phyloP scores from a whole-genome alignment of 23 red algal species.

The Gracilaria vermiculophylla region DNA sequence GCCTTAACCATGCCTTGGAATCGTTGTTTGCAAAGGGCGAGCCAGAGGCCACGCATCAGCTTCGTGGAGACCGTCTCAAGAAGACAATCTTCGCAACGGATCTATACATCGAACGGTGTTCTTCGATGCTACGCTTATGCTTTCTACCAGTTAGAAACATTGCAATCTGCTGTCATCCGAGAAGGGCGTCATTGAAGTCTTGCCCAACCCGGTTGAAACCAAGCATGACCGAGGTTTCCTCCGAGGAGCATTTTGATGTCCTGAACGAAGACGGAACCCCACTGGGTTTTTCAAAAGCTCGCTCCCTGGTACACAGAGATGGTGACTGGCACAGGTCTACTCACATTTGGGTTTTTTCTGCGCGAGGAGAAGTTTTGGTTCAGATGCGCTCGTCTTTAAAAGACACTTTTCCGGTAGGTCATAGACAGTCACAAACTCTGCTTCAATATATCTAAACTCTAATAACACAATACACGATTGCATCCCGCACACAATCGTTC shows the following conservation, averaged over 20 bases:
- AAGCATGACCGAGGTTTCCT: not conserved
- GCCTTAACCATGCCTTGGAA: not conserved
- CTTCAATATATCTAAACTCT: not conserved
- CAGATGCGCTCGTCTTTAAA: conserved; percentile 68
- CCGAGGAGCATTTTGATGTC: conserved; percentile 78
- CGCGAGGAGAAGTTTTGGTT: conserved; percentile 47
- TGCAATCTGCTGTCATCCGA: not conserved
- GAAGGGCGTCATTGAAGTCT: not conserved
- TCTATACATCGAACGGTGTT: not conserved
- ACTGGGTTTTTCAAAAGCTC: conserved; percentile 48
- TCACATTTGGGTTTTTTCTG: conserved; percentile 76
- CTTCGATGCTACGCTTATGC: not conserved
- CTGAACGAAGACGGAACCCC: conserved; percentile 42
- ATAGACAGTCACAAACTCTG: not conserved
- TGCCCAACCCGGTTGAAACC: not conserved
- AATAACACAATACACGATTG: not conserved
- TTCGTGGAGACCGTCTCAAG: not conserved
- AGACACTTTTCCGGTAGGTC: conserved; percentile 85
- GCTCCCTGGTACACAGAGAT: conserved; percentile 78
- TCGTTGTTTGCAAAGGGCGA: not conserved
- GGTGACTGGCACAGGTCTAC: conserved; percentile 90
- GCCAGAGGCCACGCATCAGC: not conserved
- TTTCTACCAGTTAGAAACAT: not conserved
- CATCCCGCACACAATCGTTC: not conserved
- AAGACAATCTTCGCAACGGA: not conserved